A percentile compares a stretch with the other conserved stretches of the same genome.
Conservation (phyloP, 2,329 filamentous ascomycete genomes). For the Neofusicoccum laricinum region DNA sequence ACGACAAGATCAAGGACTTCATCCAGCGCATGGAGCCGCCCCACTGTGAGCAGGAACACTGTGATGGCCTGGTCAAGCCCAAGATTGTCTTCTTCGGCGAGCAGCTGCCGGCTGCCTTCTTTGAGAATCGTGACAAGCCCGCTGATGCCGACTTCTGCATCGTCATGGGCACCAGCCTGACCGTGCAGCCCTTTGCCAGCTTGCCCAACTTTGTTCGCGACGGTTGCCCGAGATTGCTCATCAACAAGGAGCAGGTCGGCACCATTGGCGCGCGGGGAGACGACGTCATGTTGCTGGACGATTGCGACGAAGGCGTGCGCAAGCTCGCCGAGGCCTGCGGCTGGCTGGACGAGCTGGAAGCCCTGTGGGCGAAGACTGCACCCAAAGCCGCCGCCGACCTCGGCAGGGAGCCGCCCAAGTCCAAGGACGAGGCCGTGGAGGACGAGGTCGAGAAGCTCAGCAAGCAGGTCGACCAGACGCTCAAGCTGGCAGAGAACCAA, state of each 20-base stretch:
- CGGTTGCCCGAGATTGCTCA: conserved; percentile 71
- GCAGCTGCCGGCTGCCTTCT: conserved; percentile 64
- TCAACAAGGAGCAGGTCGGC: conserved; percentile 84
- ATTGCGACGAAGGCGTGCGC: conserved; percentile 79
- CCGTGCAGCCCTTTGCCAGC: conserved; percentile 84
- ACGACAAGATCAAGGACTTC: conserved; percentile 68
- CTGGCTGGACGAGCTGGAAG: conserved; percentile 81
- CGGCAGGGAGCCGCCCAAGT: conserved; percentile 38
- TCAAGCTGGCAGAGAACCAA: conserved; percentile 33
- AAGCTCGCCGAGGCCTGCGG: conserved; percentile 76
- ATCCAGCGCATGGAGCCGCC: conserved; percentile 69
- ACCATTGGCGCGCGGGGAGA: conserved; percentile 72
- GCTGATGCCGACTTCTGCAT: conserved; percentile 72
- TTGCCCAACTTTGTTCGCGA: conserved; percentile 65
- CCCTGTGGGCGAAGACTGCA: conserved; percentile 67
- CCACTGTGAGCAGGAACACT: conserved; percentile 59
- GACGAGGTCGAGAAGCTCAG: conserved; percentile 59
- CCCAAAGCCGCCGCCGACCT: conserved; percentile 52
- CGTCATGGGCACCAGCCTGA: conserved; percentile 83
- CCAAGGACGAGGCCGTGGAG: conserved; percentile 55
- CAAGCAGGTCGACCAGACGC: conserved; percentile 55
- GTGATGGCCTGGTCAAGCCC: conserved; percentile 81
- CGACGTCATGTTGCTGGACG: conserved; percentile 78
- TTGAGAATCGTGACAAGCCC: conserved; percentile 54
- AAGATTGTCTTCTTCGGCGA: conserved; percentile 96